These are phyloP conservation scores for Fusarium virguliforme DNA, from an alignment of 2,329 filamentous ascomycete species.

Conservation along the genomic window DNA sequence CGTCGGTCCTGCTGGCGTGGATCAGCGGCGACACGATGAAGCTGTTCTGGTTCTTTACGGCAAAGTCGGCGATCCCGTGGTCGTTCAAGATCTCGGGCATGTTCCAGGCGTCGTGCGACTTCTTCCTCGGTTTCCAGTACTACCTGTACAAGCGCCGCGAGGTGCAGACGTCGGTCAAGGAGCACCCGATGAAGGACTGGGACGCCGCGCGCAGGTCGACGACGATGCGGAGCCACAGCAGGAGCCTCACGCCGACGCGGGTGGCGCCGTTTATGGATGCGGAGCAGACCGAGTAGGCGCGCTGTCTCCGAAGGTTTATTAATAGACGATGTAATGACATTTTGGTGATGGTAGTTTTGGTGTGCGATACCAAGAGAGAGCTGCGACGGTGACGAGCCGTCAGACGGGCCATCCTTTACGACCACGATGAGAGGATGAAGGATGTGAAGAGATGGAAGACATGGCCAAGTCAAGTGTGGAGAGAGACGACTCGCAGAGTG, in stretches of 20 bases:
- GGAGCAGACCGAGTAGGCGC: slow-evolving; percentile 45
- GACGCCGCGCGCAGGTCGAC: slow-evolving; percentile 48
- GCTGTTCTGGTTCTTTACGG: slow-evolving; percentile 88
- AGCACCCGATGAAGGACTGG: slow-evolving; percentile 58
- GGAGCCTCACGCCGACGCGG: slow-evolving; percentile 59
- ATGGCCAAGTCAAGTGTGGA: slow-evolving; percentile 2
- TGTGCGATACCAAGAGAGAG: slow-evolving; percentile 20
- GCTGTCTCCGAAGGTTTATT: background rate
- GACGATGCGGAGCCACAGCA: slow-evolving; percentile 49
- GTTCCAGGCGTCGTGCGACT: slow-evolving; percentile 85
- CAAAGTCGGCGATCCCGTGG: slow-evolving; percentile 78
- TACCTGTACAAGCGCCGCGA: slow-evolving; percentile 75
- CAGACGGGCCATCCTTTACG: background rate
- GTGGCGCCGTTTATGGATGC: slow-evolving; percentile 58
- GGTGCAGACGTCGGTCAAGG: slow-evolving; percentile 55
- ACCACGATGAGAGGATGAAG: background rate
- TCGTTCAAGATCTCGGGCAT: slow-evolving; percentile 87
- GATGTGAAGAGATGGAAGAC: slow-evolving; percentile 33
- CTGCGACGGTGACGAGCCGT: slow-evolving; percentile 15
- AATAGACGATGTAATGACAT: slow-evolving; percentile 42
- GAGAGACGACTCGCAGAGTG: background rate
- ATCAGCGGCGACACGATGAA: slow-evolving; percentile 87
- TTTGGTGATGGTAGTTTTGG: slow-evolving; percentile 27
- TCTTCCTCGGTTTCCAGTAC: slow-evolving; percentile 82
- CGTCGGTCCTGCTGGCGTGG: slow-evolving; percentile 85